Conservation (phyloP, 768 basidiomycete genomes). For the Suillus occidentalis region DNA sequence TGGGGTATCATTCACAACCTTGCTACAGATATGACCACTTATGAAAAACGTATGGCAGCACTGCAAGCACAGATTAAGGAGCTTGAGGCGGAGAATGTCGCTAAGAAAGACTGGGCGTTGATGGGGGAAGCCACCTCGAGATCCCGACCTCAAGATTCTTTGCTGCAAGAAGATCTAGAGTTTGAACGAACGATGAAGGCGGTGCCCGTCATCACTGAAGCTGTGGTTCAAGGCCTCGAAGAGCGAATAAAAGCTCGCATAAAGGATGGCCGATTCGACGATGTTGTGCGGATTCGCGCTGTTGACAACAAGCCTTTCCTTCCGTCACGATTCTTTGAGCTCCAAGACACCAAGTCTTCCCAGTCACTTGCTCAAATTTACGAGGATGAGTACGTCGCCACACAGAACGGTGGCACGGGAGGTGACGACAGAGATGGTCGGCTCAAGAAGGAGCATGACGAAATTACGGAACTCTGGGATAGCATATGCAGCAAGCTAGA, state of each 20-base stretch:
- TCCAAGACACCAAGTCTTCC: constrained; percentile 84
- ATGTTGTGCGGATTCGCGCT: constrained; percentile 81
- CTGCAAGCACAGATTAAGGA: constrained; percentile 76
- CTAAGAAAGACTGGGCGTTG: constrained; percentile 88
- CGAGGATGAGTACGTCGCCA: constrained; percentile 84
- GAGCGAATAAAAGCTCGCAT: constrained; percentile 90
- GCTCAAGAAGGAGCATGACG: constrained; percentile 84
- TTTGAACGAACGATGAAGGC: constrained; percentile 89
- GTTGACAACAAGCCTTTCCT: constrained; percentile 86
- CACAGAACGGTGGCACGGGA: constrained; percentile 51
- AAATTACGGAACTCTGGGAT: constrained; percentile 83
- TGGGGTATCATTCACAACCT: not conserved
- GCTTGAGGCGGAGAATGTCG: constrained; percentile 86
- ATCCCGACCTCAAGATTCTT: constrained; percentile 83
- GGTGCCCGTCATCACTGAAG: constrained; percentile 88
- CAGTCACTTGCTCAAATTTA: constrained; percentile 95
- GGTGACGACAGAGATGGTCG: constrained; percentile 86
- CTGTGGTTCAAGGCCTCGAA: constrained; percentile 77
- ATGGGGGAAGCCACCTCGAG: constrained; percentile 87
- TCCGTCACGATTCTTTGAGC: constrained; percentile 84
- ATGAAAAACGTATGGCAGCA: constrained; percentile 76
- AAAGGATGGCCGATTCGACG: constrained; percentile 82
- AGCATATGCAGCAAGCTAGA: constrained; percentile 86
- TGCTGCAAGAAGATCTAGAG: constrained; percentile 92
- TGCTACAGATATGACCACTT: constrained; percentile 61